Base-by-base conservation (phyloP, 2,329 filamentous ascomycete genomes). In the Ophiostoma montium region DNA sequence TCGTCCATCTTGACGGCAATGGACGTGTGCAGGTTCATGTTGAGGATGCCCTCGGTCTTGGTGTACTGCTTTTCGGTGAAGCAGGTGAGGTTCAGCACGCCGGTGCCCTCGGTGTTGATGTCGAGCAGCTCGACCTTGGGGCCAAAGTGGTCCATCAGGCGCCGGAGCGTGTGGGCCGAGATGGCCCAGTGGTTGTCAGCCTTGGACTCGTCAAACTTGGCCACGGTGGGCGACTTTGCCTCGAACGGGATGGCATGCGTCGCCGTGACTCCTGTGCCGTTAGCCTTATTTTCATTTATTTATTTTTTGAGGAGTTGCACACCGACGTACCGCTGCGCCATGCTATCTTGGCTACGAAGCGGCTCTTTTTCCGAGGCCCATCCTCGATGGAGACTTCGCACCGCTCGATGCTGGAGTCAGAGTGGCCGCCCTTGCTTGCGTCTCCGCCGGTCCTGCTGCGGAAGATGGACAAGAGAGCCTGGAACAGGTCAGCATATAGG, bases 121-220 rank as follows among this genome's bases (percentile, higher is more conserved):
- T 89, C 85, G 2, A 90, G 72, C 56, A 88, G 82, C 61, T 90
- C 85, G 31, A 86, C 86, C 5, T 83, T 84, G 1, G 82, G 82
- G 0, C 84, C 83, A 59, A 89, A 89, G 59, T 87, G 84, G 52
- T 89, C 85, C 65, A 86, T 81, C 53, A 87, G 75, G 57, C 88
- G 83, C 53, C 82, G 76, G 47, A 90, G 65, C 0, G 81, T 81
- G 51, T 78, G 71, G 3, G 84, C 80, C 15, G 81, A 78, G 50
- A 89, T 86, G 11, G 71, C 74, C 84, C 85, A 90, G 52, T 74
- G 72, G 53, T 87, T 84, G 1, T 69, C 70, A 1, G 83, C 81
- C 49, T 78, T 73, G 30, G 74, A 71, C 47, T 69, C 75, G 61
- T 83, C 78, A 61, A 90, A 90, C 45, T 84, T 78, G 50, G 85